Evolutionary conservation across 2,329 filamentous ascomycete species (phyloP).

Genomic region (Claviceps africana): DNA sequence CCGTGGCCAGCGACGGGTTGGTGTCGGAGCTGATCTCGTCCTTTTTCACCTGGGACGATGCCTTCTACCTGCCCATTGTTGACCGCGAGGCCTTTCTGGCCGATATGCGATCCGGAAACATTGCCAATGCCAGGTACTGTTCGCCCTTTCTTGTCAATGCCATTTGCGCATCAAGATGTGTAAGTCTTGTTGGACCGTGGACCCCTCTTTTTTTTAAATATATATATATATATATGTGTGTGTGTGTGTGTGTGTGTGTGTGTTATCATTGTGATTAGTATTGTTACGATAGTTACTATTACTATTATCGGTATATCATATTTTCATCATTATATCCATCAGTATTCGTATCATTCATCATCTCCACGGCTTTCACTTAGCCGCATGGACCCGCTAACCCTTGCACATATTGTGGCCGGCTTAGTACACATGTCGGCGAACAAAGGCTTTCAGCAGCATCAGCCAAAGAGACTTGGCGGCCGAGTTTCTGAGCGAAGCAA

Average conservation of each 20-base stretch:
- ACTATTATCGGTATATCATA: too few relatives aligned
- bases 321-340: too few relatives aligned
- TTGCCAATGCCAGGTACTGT: slow-evolving; percentile 13
- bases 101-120: slow-evolving; percentile 13
- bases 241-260: too few relatives aligned
- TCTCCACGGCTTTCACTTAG: neutral
- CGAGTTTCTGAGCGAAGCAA: slow-evolving; percentile 13
- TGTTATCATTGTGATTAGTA: too few relatives aligned
- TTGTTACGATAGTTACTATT: too few relatives aligned
- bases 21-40: slow-evolving; percentile 18
- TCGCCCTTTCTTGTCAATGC: slow-evolving; percentile 19
- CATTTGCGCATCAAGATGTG: slow-evolving; percentile 18
- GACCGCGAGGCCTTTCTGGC: slow-evolving; percentile 14
- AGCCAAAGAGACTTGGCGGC: slow-evolving; percentile 8
- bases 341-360: neutral
- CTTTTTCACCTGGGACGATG: slow-evolving; percentile 18
- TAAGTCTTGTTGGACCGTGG: slow-evolving; percentile 6
- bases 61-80: slow-evolving; percentile 13
- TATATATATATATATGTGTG: too few relatives aligned
- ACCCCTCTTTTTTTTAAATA: too few relatives aligned
- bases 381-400: neutral
- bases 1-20: slow-evolving; percentile 16
- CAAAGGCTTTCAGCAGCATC: slow-evolving; percentile 7
- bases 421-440: slow-evolving; percentile 11
- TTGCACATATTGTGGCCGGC: neutral